Conservation (phyloP, 1,139 yeast species). For the Blastobotrys indianensis region DNA sequence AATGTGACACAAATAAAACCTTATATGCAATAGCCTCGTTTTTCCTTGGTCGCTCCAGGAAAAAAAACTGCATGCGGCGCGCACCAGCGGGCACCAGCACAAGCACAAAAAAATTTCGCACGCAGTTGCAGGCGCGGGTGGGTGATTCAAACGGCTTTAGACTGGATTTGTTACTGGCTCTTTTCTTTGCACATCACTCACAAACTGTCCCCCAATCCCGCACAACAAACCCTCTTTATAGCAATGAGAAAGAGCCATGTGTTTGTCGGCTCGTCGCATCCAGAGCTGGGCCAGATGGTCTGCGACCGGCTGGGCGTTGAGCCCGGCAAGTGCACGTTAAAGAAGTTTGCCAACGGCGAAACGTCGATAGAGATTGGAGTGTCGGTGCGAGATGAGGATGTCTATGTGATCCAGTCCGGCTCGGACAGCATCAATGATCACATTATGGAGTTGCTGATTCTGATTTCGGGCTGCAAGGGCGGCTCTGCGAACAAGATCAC, state of each 20-base stretch:
- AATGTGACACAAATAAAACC: too few species aligned
- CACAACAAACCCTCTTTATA: neutral
- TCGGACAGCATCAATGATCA: slow-evolving; percentile 87
- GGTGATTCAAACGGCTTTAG: too few species aligned
- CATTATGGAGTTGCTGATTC: slow-evolving; percentile 89
- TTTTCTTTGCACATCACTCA: neutral
- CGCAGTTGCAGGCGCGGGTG: neutral
- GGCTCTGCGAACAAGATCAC: slow-evolving; percentile 97
- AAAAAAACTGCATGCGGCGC: neutral
- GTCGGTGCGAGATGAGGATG: slow-evolving; percentile 93
- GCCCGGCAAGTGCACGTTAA: slow-evolving; percentile 90
- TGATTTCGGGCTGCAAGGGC: slow-evolving; percentile 93
- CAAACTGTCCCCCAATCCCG: neutral
- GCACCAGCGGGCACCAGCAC: neutral
- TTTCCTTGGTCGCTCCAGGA: too few species aligned
- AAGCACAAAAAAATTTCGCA: neutral
- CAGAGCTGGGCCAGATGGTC: slow-evolving; percentile 83
- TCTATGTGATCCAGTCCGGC: slow-evolving; percentile 91
- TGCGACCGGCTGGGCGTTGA: slow-evolving; percentile 88
- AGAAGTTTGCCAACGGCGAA: slow-evolving; percentile 94
- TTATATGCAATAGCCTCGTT: too few species aligned
- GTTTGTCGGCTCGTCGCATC: slow-evolving; percentile 94
- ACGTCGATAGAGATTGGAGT: slow-evolving; percentile 94
- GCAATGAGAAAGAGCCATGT: slow-evolving; percentile 93
- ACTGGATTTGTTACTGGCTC: neutral